These are phyloP conservation scores for Rhododendron griersonianum DNA, from an alignment of 148 eudicot genomes.

Conservation along the genomic window DNA sequence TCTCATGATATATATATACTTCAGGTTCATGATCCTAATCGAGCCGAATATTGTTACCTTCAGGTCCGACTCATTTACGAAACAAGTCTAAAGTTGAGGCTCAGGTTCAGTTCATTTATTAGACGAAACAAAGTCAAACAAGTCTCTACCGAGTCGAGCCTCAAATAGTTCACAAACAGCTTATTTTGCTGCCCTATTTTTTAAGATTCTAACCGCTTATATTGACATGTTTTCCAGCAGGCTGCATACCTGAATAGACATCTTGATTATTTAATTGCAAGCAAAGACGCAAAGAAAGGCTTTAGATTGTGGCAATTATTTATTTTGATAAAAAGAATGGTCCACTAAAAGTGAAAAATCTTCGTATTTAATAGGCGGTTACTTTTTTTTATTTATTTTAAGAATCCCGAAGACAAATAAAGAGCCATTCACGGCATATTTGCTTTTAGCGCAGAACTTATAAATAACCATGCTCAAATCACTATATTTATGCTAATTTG, in stretches of 20 bases:
- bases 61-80: too few relatives aligned
- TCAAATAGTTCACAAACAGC: too few relatives aligned
- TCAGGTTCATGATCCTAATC: too few relatives aligned
- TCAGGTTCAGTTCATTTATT: too few relatives aligned
- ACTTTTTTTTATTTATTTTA: neutral
- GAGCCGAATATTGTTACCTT: too few relatives aligned
- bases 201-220: neutral
- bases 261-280: neutral
- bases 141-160: accelerated
- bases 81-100: too few relatives aligned
- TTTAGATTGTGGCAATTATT: neutral
- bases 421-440: neutral
- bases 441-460: neutral
- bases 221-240: neutral
- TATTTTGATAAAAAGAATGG: neutral
- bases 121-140: too few relatives aligned
- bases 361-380: neutral
- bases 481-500: neutral
- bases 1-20: too few relatives aligned
- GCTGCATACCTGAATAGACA: neutral
- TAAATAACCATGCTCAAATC: neutral
- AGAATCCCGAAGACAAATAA: neutral
- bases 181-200: too few relatives aligned
- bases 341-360: neutral
- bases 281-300: neutral